Evolutionary conservation across 441 rosid species (phyloP).

Genomic region (Eutrema salsugineum): DNA sequence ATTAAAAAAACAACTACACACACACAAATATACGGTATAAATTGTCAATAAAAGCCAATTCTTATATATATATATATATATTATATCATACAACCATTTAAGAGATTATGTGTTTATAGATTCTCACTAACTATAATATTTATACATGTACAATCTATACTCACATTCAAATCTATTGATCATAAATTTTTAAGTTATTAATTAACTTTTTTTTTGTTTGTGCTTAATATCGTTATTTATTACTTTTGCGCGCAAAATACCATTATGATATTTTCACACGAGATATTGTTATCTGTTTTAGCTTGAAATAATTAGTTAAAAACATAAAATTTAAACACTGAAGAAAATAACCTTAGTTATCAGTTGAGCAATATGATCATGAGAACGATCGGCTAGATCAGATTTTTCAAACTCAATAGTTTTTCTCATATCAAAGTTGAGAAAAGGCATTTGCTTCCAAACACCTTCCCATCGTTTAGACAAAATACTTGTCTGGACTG

Average conservation of each 20-base stretch:
- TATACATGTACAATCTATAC: neutral
- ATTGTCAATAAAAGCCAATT: too few species aligned
- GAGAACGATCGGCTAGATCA: neutral
- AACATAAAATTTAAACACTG: neutral
- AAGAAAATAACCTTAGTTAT: constrained; percentile 8
- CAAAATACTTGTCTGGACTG: neutral
- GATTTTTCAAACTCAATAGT: too few species aligned
- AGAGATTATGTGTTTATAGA: neutral
- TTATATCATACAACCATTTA: too few species aligned
- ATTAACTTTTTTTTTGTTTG: too few species aligned
- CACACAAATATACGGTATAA: neutral
- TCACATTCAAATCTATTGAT: neutral
- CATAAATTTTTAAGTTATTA: neutral
- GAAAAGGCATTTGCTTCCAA: neutral
- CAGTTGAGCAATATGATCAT: neutral
- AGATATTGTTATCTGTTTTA: neutral
- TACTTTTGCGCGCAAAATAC: neutral
- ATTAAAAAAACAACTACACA: neutral
- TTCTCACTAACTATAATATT: neutral
- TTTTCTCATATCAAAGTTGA: neutral
- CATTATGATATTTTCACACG: neutral
- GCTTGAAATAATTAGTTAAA: neutral
- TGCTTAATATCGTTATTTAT: too few species aligned
- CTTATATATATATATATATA: neutral
- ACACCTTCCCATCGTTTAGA: constrained; percentile 1